phyloP scores from a whole-genome alignment of 306 rosid genomes.

The Inga oerstediana region DNA sequence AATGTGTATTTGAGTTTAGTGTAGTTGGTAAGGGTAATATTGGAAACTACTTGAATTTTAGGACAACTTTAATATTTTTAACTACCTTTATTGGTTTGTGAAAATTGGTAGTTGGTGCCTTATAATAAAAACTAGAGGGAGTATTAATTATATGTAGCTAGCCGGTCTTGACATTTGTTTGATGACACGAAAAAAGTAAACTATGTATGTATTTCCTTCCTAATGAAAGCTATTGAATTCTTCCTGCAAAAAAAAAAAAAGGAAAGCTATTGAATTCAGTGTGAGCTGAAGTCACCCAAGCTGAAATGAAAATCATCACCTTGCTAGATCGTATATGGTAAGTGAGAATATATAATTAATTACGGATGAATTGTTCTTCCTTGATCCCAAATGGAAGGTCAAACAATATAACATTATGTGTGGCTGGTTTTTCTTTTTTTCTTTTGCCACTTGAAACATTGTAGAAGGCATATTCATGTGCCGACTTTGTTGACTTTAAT shows the following conservation, averaged over 20 bases:
- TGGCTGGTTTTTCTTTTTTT: neutral
- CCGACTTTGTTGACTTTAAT: neutral
- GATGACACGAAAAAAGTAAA: no score
- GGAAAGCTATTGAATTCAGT: neutral
- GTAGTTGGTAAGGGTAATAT: no score
- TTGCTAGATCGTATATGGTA: neutral
- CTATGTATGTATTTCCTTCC: neutral
- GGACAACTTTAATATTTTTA: no score
- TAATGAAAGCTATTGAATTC: neutral
- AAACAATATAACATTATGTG: neutral
- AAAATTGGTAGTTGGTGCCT: no score
- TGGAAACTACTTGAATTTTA: no score
- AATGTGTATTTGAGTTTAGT: no score
- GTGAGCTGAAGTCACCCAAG: neutral
- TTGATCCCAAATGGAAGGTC: neutral
- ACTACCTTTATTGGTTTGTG: no score
- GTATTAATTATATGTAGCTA: no score
- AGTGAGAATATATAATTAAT: neutral
- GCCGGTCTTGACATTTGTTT: no score
- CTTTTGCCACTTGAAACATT: neutral
- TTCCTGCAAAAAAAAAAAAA: no score
- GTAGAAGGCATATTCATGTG: neutral
- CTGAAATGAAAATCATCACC: no score
- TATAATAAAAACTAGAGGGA: no score
- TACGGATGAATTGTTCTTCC: neutral